Conservation (phyloP, 2,329 filamentous ascomycete species). For the Fusarium albidum region DNA sequence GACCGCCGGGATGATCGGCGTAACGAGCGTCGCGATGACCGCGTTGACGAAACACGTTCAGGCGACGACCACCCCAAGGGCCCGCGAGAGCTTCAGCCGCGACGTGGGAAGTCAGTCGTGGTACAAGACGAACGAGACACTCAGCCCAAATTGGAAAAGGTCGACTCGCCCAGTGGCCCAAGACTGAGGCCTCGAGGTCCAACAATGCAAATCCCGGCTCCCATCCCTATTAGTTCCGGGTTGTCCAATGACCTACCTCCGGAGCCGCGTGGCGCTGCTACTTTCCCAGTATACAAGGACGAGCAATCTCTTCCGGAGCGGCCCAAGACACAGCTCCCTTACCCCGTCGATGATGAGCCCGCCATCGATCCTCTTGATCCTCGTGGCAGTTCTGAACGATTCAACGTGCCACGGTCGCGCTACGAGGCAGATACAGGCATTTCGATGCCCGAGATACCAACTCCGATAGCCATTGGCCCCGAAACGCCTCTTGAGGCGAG, state of each 20-base stretch:
- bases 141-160: constrained; percentile 36
- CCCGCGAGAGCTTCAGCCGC: constrained; percentile 39
- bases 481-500: constrained; percentile 36
- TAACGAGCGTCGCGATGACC: constrained; percentile 41
- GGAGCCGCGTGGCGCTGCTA: constrained; percentile 40
- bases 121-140: constrained; percentile 46
- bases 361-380: constrained; percentile 35
- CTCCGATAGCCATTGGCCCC: constrained; percentile 33
- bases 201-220: constrained; percentile 46
- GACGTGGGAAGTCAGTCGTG: constrained; percentile 46
- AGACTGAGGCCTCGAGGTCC: constrained; percentile 47
- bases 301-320: constrained; percentile 31
- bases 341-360: constrained; percentile 49
- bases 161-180: constrained; percentile 29
- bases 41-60: constrained; percentile 44
- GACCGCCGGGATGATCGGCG: constrained; percentile 7
- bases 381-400: constrained; percentile 28
- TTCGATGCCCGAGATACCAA: constrained; percentile 39
- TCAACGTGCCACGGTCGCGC: constrained; percentile 28
- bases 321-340: constrained; percentile 44
- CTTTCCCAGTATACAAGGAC: constrained; percentile 42
- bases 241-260: constrained; percentile 21
- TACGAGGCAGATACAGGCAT: constrained; percentile 31
- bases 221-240: constrained; percentile 33
- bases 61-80: constrained; percentile 49